Evolutionary conservation across 805 yeast genomes (phyloP), one percentile per base, ranked within the genome.

Genomic region (Yarrowia deformans): DNA sequence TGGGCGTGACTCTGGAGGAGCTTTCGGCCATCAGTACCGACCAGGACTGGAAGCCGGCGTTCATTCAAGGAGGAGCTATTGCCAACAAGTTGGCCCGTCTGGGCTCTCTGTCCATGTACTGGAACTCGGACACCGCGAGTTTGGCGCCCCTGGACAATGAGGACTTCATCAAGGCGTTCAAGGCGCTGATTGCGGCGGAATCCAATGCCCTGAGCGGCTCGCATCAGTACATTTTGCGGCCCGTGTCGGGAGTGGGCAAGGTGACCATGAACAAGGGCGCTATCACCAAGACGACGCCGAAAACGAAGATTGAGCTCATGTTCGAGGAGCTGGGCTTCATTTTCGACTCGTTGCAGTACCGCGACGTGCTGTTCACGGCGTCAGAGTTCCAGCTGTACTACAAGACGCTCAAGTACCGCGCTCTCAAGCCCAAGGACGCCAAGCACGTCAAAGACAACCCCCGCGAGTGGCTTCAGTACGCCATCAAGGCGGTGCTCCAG

Each of bases 1-100:
- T 93, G 46, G 99, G 99, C 4, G 73, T 92, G 18, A 89, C 96
- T 0, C 82, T 95, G 61, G 85, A 86, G 50, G 98, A 95, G 79
- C 82, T 95, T 50, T 91, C 97, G 0, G 98, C 97, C 0, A 90
- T 93, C 0, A 91, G 97, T 0, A 88, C 98, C 0, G 93, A 94
- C 77, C 88, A 84, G 39, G 79, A 84, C 43, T 95, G 98, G 98
- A 79, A 83, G 29, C 95, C 97, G 1, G 88, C 89, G 19, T 94
- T 94, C 77, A 89, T 95, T 37, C 85, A 94, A 1, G 87, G 89
- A 35, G 86, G 87, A 39, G 76, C 82, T 18, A 82, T 88, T 56
- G 87, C 98, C 0, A 85, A 91, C 72, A 95, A 95, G 76, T 80
- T 94, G 56, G 79, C 93, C 48, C 88, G 91, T 0, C 82, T 95